These are phyloP conservation scores for Neolecta irregularis DNA, from an alignment of 1,139 yeast genomes.

Conservation along the genomic window DNA sequence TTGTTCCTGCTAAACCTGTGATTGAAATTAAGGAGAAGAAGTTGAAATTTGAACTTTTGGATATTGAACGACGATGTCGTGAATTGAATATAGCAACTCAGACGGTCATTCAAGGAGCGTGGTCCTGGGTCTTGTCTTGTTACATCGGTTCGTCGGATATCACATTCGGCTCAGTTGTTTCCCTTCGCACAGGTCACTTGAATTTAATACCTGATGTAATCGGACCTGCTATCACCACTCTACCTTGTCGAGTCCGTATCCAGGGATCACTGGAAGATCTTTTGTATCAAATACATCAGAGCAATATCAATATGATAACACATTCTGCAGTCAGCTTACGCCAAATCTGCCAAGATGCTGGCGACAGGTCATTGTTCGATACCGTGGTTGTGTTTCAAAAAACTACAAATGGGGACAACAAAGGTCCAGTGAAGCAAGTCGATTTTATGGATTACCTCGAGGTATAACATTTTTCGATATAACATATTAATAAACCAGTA, in stretches of 20 bases:
- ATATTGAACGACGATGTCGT: constrained; percentile 4
- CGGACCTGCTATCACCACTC: constrained; percentile 15
- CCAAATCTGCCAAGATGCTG: constrained; percentile 2
- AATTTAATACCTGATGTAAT: constrained; percentile 9
- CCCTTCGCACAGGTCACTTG: constrained; percentile 12
- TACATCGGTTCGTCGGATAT: constrained; percentile 6
- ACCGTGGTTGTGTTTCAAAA: constrained; percentile 9
- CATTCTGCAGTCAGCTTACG: constrained; percentile 6
- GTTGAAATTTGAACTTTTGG: too few species aligned
- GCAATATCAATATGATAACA: too few species aligned
- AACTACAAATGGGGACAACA: not conserved
- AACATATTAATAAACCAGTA: too few species aligned
- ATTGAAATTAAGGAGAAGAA: too few species aligned
- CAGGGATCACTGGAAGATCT: constrained; percentile 6
- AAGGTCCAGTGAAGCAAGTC: not conserved
- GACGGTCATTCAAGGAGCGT: constrained; percentile 14
- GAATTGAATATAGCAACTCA: constrained; percentile 10
- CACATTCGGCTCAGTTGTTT: constrained; percentile 14
- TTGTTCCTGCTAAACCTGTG: not conserved
- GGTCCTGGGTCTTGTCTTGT: constrained; percentile 13
- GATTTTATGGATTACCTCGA: too few species aligned
- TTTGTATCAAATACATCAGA: too few species aligned
- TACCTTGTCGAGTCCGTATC: constrained; percentile 8
- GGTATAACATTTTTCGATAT: too few species aligned
- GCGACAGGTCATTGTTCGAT: constrained; percentile 4